A percentile compares a stretch with the other conserved stretches of the same genome.
phyloP scores from a whole-genome alignment of 2,329 filamentous ascomycete species.

The Sclerotinia glacialis region DNA sequence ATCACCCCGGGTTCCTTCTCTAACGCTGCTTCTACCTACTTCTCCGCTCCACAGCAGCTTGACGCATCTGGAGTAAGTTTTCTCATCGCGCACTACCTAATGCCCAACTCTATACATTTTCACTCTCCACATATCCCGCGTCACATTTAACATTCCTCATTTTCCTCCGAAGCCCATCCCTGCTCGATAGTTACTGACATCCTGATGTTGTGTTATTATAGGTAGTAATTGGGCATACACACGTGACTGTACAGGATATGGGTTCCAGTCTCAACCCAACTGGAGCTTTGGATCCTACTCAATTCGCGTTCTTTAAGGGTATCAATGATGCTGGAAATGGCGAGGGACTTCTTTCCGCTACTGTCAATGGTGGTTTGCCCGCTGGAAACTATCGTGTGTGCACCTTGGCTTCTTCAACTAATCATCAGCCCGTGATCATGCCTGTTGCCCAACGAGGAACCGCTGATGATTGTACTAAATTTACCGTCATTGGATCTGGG shows the following conservation, averaged over 20 bases:
- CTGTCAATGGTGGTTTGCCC: conserved; percentile 43
- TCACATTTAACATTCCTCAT: background rate
- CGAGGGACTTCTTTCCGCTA: conserved; percentile 41
- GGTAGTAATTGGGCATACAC: conserved; percentile 42
- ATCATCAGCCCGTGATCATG: conserved; percentile 47
- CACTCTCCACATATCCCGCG: background rate
- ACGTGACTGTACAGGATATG: conserved; percentile 43
- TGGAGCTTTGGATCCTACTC: conserved; percentile 36
- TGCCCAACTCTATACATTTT: background rate
- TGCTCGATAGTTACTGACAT: background rate
- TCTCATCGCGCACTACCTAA: background rate
- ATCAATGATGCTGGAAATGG: conserved; percentile 45
- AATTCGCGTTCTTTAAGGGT: conserved; percentile 45
- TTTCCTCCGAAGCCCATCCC: background rate
- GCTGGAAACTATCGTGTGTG: conserved; percentile 46
- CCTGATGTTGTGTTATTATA: background rate
- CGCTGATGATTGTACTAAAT: conserved; percentile 48
- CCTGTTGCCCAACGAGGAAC: conserved; percentile 47
- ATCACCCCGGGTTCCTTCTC: conserved; percentile 43
- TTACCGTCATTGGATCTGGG: conserved; percentile 40
- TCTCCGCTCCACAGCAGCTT: conserved; percentile 41
- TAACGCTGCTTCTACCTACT: conserved; percentile 42
- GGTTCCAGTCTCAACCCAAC: conserved; percentile 39
- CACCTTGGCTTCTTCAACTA: conserved; percentile 44
- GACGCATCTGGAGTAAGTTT: conserved; percentile 22